Conservation (phyloP, 2,329 filamentous ascomycete genomes). For the Epichloe gansuensis region DNA sequence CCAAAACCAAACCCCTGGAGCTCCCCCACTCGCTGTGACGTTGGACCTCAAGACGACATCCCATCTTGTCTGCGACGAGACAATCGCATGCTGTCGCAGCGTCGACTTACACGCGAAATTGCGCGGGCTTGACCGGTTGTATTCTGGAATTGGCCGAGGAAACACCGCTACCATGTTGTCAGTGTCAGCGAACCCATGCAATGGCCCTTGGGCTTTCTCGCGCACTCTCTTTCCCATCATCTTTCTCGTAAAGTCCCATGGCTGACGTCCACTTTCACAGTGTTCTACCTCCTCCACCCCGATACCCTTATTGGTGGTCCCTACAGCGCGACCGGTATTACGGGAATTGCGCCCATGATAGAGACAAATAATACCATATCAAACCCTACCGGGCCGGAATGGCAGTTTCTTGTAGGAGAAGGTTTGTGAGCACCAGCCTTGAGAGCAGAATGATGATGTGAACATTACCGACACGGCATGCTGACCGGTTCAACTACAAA, state of each 20-base stretch:
- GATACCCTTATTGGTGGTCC: slow-evolving; percentile 63
- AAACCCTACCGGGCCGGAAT: slow-evolving; percentile 69
- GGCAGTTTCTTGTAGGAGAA: slow-evolving; percentile 87
- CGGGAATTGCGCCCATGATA: slow-evolving; percentile 60
- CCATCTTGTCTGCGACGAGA: not conserved
- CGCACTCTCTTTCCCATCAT: not conserved
- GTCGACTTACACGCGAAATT: not conserved
- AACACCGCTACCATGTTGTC: slow-evolving; percentile 14
- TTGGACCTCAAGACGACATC: not conserved
- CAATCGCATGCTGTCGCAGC: not conserved
- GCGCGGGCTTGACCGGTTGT: not conserved
- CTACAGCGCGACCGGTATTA: slow-evolving; percentile 56
- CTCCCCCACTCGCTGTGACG: not conserved
- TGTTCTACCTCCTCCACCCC: slow-evolving; percentile 73
- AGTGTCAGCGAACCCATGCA: slow-evolving; percentile 5
- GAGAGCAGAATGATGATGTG: not conserved
- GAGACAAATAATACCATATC: slow-evolving; percentile 88
- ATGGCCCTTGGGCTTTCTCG: not conserved
- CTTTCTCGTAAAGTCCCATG: not conserved
- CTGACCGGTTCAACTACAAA: slow-evolving; percentile 22
- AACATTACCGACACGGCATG: not conserved
- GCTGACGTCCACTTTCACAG: slow-evolving; percentile 26
- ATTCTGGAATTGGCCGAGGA: not conserved
- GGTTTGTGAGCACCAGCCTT: slow-evolving; percentile 34
- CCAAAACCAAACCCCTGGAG: not conserved